Base-by-base conservation (phyloP, 352 stramenopile species). In the Globisporangium megalacanthum region DNA sequence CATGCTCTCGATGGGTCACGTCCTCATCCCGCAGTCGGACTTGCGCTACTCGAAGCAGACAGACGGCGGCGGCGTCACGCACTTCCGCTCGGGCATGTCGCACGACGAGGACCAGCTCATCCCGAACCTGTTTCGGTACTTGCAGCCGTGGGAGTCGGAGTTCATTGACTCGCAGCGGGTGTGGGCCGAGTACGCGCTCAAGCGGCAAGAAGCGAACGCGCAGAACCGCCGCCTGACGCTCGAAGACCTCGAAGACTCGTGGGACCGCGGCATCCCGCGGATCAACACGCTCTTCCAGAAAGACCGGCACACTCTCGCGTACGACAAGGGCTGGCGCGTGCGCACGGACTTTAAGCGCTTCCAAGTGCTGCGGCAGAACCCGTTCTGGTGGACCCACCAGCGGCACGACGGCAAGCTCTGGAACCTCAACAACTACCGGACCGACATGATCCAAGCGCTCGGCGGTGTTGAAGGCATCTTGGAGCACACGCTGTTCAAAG, bases 371-470 rank as follows among this genome's bases (percentile, higher is more conserved):
- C 86, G 97, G 44, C 89, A 98, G 47, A 99, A 99, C 64, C 97
- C 97, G 35, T 99, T 99, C 71, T 99, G 97, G 96, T 99, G 97
- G 97, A 99, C 97, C 17, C 90, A 98, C 68, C 86, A 96, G 65
- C 91, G 97, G 4, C 98, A 99, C 70, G 98, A 99, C 76, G 98
- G 98, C 64, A 99, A 99, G 67, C 74, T 99, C 35, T 99, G 98
- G 98, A 99, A 99, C 79, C 70, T 99, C 22, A 99, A 99, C 83
- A 98, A 99, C 56, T 99, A 99, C 69, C 92, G 98, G 56, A 99
- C 98, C 42, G 98, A 99, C 82, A 99, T 99, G 92, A 99, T 99
- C 63, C 98, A 99, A 71, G 97, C 97, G 19, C 80, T 99, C 22
- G 97, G 97, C 67, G 97, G 97, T 59, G 97, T 99, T 6, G 97